These are phyloP conservation scores for Populus hybrid DNA, from an alignment of 441 rosid genomes.

Conservation along the genomic window DNA sequence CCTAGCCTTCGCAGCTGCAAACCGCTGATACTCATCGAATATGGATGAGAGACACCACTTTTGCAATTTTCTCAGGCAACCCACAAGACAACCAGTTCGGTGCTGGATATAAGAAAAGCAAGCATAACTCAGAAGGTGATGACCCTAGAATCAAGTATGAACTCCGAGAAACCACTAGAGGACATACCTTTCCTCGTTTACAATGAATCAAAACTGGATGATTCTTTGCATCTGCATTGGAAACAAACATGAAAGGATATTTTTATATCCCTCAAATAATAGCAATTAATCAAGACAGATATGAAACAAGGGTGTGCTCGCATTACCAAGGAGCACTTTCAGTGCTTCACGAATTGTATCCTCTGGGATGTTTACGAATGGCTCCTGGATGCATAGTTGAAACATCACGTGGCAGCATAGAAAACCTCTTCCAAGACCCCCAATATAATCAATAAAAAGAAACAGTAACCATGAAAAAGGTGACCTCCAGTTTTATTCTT, in stretches of 20 bases:
- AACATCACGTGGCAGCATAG: conserved; percentile 9
- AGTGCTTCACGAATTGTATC: conserved; percentile 72
- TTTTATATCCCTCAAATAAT: background rate
- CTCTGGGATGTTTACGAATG: conserved; percentile 66
- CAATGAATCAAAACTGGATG: conserved; percentile 94
- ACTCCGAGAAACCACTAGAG: background rate
- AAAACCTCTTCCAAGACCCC: background rate
- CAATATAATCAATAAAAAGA: background rate
- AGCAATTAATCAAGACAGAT: background rate
- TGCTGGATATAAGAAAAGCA: conserved; percentile 57
- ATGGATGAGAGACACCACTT: conserved; percentile 85
- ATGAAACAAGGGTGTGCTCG: conserved; percentile 4
- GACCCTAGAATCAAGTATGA: background rate
- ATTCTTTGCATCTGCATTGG: conserved; percentile 70
- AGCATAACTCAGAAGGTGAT: background rate
- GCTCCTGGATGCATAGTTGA: conserved; percentile 55
- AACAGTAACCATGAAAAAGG: background rate
- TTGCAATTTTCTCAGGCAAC: conserved; percentile 91
- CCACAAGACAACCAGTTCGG: conserved; percentile 93
- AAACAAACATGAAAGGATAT: conserved; percentile 3
- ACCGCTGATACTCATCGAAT: conserved; percentile 74
- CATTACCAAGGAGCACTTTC: conserved; percentile 73
- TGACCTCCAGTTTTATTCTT: background rate
- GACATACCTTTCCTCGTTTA: conserved; percentile 85
- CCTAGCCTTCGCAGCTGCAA: conserved; percentile 75